These are phyloP conservation scores for Ceratocystis diversiconidia DNA, from an alignment of 2,329 filamentous ascomycete species.

Conservation along the genomic window DNA sequence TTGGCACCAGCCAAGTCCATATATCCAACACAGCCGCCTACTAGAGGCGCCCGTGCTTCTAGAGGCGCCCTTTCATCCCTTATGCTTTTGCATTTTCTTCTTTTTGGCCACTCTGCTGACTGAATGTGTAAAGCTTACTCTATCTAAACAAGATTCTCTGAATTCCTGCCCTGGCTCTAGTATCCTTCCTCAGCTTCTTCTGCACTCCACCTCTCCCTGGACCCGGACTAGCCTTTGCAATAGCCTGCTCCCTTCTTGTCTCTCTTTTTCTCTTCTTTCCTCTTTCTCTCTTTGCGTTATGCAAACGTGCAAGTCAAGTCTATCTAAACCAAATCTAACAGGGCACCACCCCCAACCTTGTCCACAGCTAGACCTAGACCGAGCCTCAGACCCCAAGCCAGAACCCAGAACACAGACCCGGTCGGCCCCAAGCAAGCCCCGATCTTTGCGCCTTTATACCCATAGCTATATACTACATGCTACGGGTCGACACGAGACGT, in stretches of 20 bases:
- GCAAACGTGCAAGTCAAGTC: conserved; percentile 1
- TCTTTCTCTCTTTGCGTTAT: not conserved
- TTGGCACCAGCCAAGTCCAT: too few relatives aligned
- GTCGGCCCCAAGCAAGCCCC: not conserved
- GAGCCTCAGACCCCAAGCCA: not conserved
- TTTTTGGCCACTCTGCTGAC: not conserved
- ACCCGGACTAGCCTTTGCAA: conserved; percentile 1
- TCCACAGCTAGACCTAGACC: not conserved
- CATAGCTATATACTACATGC: not conserved
- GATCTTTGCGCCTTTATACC: not conserved
- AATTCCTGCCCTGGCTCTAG: not conserved
- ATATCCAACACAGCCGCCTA: too few relatives aligned
- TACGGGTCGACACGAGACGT: not conserved
- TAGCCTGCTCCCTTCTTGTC: conserved; percentile 1
- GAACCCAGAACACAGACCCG: too few relatives aligned
- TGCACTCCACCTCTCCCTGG: not conserved
- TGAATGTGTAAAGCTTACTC: not conserved
- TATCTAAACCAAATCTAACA: not conserved
- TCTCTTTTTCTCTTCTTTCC: not conserved
- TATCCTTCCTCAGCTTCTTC: conserved; percentile 4
- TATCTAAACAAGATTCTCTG: not conserved
- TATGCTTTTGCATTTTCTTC: not conserved
- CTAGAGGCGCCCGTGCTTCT: too few relatives aligned
- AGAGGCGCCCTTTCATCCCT: not conserved
- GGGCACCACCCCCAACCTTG: not conserved